Evolutionary conservation across 768 basidiomycete genomes (phyloP), one percentile per base, ranked within the genome.

Genomic region (Calocera cornea): DNA sequence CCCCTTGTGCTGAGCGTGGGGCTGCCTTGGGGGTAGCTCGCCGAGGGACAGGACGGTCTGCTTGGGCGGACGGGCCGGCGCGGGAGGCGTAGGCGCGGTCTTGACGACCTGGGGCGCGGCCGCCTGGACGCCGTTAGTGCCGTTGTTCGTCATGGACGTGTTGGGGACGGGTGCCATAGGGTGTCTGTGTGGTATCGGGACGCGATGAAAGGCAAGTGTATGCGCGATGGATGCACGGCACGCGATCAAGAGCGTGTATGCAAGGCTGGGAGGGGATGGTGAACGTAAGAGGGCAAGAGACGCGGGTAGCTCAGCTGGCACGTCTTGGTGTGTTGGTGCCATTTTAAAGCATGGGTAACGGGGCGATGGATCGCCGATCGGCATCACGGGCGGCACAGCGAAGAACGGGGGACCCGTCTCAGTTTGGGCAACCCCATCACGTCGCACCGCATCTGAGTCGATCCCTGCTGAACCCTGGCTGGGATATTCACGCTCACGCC

Each of bases 41-140:
- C 69, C 70, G n/a, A 71, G 64, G 19, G 33, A 44, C 29, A 71
- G 70, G 64, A 66, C 38, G 8, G 69, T 68, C 64, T 71, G 70
- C 14, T 47, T 68, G n/a, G 44, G 47, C 19, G 50, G 66, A 34
- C 68, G 68, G 36, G 65, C 19, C 2, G 38, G 64, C 11, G 24
- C 29, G 19, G 36, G 27, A 2, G 54, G 31, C 7, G 54, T 60
- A 33, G 54, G 5, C 14, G 54, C 27, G 14, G 22, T 60, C 27
- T 33, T 60, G 54, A 24, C 10, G 27, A 60, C 54, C 54, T 60
- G 54, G 8, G 54, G 27, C 22, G 14, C 5, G 31, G 54, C 27
- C 5, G 31, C 27, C 2, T 29, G 54, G 31, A 33, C 16, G 31
- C 54, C 54, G 54, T 60, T 60, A 8, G 54, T 60, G 31, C 54